Percentiles rank a stretch among this genome's conserved stretches.
Conservation (phyloP, 495 filamentous ascomycete species). For the Lichina pygmaea region DNA sequence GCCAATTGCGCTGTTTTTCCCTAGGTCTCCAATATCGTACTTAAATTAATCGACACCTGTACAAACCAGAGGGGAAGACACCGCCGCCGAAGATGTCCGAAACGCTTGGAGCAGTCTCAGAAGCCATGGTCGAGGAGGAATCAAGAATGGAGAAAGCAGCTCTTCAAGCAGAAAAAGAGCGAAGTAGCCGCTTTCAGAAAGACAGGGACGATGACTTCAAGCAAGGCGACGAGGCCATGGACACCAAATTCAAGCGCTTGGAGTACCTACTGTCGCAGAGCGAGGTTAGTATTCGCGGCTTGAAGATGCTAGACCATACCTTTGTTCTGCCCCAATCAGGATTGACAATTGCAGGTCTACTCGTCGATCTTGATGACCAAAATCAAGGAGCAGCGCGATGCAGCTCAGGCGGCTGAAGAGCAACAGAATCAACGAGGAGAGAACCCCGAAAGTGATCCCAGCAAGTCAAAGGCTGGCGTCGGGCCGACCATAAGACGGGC, state of each 20-base stretch:
- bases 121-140: constrained; percentile 24
- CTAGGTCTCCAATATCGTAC: too few species aligned
- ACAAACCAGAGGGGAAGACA: too few species aligned
- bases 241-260: constrained; percentile 23
- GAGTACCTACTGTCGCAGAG: constrained; percentile 19
- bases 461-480: too few species aligned
- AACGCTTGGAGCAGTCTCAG: not conserved
- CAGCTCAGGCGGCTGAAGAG: constrained; percentile 19
- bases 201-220: constrained; percentile 17
- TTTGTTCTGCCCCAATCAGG: not conserved
- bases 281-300: constrained; percentile 8
- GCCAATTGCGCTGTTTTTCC: too few species aligned
- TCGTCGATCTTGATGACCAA: constrained; percentile 30
- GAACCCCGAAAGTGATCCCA: constrained; percentile 4
- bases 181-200: constrained; percentile 20
- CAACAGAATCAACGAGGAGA: constrained; percentile 13
- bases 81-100: too few species aligned
- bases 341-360: constrained; percentile 12
- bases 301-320: not conserved
- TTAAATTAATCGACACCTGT: too few species aligned
- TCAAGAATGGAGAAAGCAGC: constrained; percentile 22
- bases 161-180: constrained; percentile 17
- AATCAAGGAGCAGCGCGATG: constrained; percentile 33
- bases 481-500: constrained; percentile 5
- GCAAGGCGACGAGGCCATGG: constrained; percentile 20